Evolutionary conservation across 179 eudicot genomes (phyloP), one percentile per base, ranked within the genome.

Genomic region (Spinacia oleracea): DNA sequence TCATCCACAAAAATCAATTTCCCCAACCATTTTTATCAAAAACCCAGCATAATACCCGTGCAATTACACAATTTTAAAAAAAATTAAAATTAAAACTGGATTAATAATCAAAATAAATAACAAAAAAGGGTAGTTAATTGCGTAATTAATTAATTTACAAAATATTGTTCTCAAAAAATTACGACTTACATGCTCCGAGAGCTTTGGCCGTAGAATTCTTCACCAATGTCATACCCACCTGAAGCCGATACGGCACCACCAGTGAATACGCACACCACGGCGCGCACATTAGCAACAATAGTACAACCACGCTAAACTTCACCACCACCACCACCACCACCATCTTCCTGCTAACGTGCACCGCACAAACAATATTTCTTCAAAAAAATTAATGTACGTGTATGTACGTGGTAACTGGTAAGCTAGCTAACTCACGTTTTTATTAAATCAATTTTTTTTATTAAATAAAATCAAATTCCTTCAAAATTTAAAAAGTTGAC

Each of bases 211-310:
- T 70, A 32, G 74, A 18, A 46, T 66, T 78, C 5, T 78, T 86
- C 68, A 95, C 91, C 74, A 95, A 78, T 64, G 91, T 91, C 94
- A 95, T 93, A 7, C 82, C 82, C 55, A 92, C 98, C 70, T 82
- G 70, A 40, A 84, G 89, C 71, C 74, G 66, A 65, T 9, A 38
- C 0, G 31, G 32, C 14, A 38, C n/a, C n/a, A n/a, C n/a, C n/a
- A 40, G 63, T 38, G 91, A 75, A 75, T 51, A 9, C 20, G 70
- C 35, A 72, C 85, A 69, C 82, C 78, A 43, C 23, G 89, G 84
- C 70, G 76, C 86, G 73, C 81, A 85, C 29, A 81, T 76, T 62
- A 91, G 70, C 20, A 77, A 9, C 56, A 80, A 14, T 21, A 80
- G 9, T 21, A 73, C 21, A 20, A 58, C 45, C 53, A 43, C 43